Evolutionary conservation across 2,329 filamentous ascomycete species (phyloP), one percentile per base, ranked within the genome.

Genomic region (Fusarium tjaetaba): DNA sequence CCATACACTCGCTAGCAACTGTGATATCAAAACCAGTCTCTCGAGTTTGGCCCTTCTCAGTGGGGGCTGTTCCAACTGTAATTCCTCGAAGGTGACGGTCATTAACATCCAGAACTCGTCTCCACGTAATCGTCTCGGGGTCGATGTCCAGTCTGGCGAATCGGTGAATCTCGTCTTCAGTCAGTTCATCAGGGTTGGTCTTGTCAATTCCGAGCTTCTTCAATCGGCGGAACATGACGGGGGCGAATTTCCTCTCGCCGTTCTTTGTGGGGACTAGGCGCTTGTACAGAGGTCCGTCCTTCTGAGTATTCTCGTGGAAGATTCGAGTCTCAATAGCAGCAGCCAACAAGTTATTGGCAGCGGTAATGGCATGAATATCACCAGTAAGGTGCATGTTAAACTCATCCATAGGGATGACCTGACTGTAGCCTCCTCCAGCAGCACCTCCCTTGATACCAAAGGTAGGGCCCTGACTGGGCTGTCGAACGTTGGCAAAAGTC

Each of bases 391-490:
- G 96, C 80, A 99, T 87, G 85, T 99, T 99, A 87, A 99, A 99
- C 83, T 99, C 96, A 79, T 99, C 96, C 96, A 99, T 99, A 67
- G 96, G 96, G 78, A 99, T 98, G 80, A 99, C 96, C 83, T 99
- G 96, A 82, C 94, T 97, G 89, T 98, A 99, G 43, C 96, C 96
- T 82, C 96, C 96, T 79, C 96, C 96, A 64, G 96, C 96, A 68
- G 96, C 96, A 79, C 96, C 96, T 72, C 96, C 96, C 88, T 99
- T 99, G 88, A 99, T 98, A 79, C 96, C 96, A 82, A 99, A 99
- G 0, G 96, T 99, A 63, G 96, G 96, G 9, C 96, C 96, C 85
- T 98, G 96, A 78, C 94, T 97, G 57, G 96, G 96, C 82, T 99
- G 96, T 69, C 96, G 91, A 57, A 99, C 96, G 81, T 99, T 98